Conservation (phyloP, 1,139 yeast genomes). For the Taphrina deformans region DNA sequence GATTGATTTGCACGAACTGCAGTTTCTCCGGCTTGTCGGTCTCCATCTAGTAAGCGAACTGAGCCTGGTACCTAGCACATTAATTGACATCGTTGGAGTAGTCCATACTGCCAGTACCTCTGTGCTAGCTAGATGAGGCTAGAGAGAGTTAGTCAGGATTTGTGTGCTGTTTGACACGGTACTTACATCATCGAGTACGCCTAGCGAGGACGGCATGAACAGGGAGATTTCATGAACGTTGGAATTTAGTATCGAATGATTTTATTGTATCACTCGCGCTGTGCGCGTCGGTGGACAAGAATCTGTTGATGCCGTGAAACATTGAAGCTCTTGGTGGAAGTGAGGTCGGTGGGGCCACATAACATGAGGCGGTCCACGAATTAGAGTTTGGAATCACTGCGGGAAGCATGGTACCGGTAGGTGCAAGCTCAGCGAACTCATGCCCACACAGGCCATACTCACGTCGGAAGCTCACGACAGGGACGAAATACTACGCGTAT, state of each 20-base stretch:
- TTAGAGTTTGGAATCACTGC: no score
- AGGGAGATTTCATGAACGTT: background rate
- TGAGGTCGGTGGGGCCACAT: background rate
- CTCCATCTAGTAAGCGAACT: background rate
- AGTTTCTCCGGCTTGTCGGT: constrained; percentile 1
- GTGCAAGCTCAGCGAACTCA: no score
- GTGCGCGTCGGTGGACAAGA: background rate
- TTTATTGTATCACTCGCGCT: background rate
- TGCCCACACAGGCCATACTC: no score
- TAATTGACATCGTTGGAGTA: no score
- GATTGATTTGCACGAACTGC: background rate
- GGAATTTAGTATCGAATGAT: background rate
- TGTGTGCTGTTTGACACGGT: background rate
- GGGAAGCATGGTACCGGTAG: no score
- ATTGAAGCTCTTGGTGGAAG: no score
- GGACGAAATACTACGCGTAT: no score
- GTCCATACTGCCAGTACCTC: background rate
- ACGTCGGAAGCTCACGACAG: no score
- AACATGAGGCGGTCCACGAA: background rate
- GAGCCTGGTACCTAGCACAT: constrained; percentile 3
- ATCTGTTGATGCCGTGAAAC: background rate
- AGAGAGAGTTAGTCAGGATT: background rate
- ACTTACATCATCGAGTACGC: background rate
- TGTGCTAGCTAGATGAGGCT: background rate
- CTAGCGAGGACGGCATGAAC: background rate